Evolutionary conservation across 163 green algal species (phyloP).

Genomic region (Prototheca wickerhamii): DNA sequence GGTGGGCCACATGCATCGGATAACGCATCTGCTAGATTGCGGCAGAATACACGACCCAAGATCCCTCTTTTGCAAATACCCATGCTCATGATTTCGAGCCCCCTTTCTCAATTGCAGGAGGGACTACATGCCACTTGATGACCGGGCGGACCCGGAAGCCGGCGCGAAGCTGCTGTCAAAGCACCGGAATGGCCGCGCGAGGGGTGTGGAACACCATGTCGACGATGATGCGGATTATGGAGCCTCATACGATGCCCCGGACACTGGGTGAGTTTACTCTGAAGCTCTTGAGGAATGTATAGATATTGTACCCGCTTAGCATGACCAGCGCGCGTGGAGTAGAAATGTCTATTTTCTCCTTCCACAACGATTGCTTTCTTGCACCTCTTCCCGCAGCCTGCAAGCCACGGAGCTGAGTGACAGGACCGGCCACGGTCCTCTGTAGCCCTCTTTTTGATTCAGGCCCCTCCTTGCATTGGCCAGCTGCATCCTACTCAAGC

Average conservation of each 20-base stretch:
- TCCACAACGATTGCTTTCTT: no score
- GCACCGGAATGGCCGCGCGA: background rate
- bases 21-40: no score
- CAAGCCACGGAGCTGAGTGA: background rate
- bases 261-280: background rate
- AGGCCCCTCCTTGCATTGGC: background rate
- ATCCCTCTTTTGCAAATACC: background rate
- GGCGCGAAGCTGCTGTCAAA: background rate
- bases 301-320: no score
- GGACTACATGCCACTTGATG: slow-evolving; percentile 38
- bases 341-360: no score
- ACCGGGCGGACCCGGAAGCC: background rate
- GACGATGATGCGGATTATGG: background rate
- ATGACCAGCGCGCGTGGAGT: no score
- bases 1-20: background rate
- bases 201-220: background rate
- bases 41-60: no score
- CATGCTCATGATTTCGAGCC: slow-evolving; percentile 1
- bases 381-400: no score
- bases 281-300: no score
- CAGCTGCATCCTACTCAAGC: background rate
- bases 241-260: background rate
- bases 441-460: background rate
- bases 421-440: background rate
- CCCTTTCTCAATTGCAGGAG: slow-evolving; percentile 10